Evolutionary conservation across 2,329 filamentous ascomycete species (phyloP).

Genomic region (Cercospora berteroae): DNA sequence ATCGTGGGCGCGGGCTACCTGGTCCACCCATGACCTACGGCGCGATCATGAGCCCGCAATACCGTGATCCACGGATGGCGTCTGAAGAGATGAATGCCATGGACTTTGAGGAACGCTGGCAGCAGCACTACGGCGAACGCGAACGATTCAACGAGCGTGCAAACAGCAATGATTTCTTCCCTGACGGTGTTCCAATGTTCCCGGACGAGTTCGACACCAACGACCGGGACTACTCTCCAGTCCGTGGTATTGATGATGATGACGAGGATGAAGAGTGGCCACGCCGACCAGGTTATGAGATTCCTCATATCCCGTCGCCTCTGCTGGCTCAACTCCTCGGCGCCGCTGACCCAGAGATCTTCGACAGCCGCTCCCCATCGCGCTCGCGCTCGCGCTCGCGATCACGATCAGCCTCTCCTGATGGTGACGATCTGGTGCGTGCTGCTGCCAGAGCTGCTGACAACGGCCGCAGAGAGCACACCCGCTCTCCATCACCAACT

Average conservation of each 20-base stretch:
- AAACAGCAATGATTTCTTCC: slow-evolving; percentile 13
- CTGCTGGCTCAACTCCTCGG: slow-evolving; percentile 16
- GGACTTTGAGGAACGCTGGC: slow-evolving; percentile 7
- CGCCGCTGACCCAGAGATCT: slow-evolving; percentile 4
- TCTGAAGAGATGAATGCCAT: slow-evolving; percentile 6
- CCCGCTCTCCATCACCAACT: slow-evolving; percentile 9
- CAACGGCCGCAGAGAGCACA: slow-evolving; percentile 1
- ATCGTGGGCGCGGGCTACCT: slow-evolving; percentile 9
- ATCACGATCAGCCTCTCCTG: slow-evolving; percentile 6
- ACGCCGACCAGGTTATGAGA: slow-evolving; percentile 14
- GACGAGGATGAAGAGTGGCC: slow-evolving; percentile 13
- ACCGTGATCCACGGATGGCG: slow-evolving; percentile 6
- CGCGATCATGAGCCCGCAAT: slow-evolving; percentile 10
- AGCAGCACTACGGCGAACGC: slow-evolving; percentile 6
- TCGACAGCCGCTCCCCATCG: slow-evolving; percentile 4
- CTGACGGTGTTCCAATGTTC: slow-evolving; percentile 8
- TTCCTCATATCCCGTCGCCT: slow-evolving; percentile 12
- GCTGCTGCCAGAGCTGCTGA: slow-evolving; percentile 7
- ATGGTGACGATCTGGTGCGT: slow-evolving; percentile 5
- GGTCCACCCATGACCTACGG: slow-evolving; percentile 6
- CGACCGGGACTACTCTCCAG: slow-evolving; percentile 11
- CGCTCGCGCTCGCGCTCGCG: slow-evolving; percentile 1
- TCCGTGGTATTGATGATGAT: slow-evolving; percentile 13
- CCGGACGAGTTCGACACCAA: slow-evolving; percentile 16
- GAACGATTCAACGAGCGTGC: slow-evolving; percentile 9